These are phyloP conservation scores for Colletotrichum liaoningense DNA, from an alignment of 2,329 filamentous ascomycete genomes.

Conservation along the genomic window DNA sequence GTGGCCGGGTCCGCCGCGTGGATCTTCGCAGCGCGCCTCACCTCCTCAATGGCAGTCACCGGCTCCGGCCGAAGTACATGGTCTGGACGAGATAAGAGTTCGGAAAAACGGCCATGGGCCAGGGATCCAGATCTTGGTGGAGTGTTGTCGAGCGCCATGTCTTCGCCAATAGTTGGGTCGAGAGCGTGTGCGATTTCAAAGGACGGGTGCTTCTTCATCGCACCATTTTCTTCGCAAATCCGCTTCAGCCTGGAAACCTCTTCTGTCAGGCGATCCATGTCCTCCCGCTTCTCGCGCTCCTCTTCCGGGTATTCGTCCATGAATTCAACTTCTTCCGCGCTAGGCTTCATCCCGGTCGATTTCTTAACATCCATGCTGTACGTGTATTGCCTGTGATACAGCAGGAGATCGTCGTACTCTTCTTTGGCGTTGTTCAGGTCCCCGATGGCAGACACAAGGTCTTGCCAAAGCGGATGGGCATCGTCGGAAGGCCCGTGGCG, in stretches of 20 bases:
- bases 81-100: constrained; percentile 61
- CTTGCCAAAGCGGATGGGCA: constrained; percentile 59
- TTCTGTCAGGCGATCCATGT: constrained; percentile 47
- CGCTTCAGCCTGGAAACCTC: constrained; percentile 49
- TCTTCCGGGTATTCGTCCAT: constrained; percentile 54
- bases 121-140: constrained; percentile 44
- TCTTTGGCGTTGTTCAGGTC: constrained; percentile 61
- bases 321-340: constrained; percentile 55
- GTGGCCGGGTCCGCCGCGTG: constrained; percentile 49
- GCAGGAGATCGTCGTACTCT: constrained; percentile 56
- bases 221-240: constrained; percentile 53
- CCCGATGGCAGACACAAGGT: constrained; percentile 55
- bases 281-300: constrained; percentile 46
- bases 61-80: constrained; percentile 54
- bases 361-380: constrained; percentile 50
- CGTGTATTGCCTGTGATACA: constrained; percentile 51
- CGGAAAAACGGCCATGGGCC: constrained; percentile 54
- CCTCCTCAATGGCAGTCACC: constrained; percentile 53
- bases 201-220: constrained; percentile 56
- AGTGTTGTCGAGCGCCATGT: constrained; percentile 53
- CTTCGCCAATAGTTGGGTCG: constrained; percentile 51
- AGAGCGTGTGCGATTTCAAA: constrained; percentile 53
- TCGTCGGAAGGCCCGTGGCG: constrained; percentile 49
- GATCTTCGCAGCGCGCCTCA: constrained; percentile 52
- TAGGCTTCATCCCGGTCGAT: constrained; percentile 42